Base-by-base conservation (phyloP, 768 basidiomycete species). In the Agaricus blazei region DNA sequence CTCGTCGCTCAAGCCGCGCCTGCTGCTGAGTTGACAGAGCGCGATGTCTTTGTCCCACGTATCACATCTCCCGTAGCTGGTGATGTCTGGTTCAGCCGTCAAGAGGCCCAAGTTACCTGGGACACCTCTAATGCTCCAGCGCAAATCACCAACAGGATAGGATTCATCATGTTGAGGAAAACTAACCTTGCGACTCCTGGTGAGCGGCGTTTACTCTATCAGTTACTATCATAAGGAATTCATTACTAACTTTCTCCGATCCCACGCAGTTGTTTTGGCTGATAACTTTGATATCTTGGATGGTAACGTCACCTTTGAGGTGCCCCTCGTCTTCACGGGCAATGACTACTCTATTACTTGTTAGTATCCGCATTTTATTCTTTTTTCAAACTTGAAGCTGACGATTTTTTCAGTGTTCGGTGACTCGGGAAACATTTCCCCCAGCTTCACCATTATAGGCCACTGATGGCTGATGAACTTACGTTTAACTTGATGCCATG, bases 31-130 rank as follows among this genome's bases (percentile, higher is more conserved):
- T 45, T 70, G 27, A 64, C 62, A 31, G 41, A 59, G 19, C 72
- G 78, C 31, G 80, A 82, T 51, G 79, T 82, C 6, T 82, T 72
- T 63, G 72, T 68, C 0, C 81, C 81, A 1, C 66, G 63, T 15
- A 68, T 83, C 54, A 60, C 60, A 24, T 70, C 62, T 38, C 81
- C 81, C 0, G 26, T 56, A 15, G 60, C 62, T 1, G 64, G 59
- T 23, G 67, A 70, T 15, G 62, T 72, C 36, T 83, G 81, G 80
- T 59, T 57, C 26, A 69, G 68, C 14, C 78, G 79, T 5, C 27
- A 63, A 15, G 65, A 56, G 4, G 72, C 72, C 54, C 69, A 64
- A 47, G 78, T 83, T 56, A 72, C 70, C 40, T 83, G 81, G 81
- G 66, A 80, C 57, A 69, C 64, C 6, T 70, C 75, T n/a, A 59